Base-by-base conservation (phyloP, 176 grass and related monocot species). In the Carex cristatella region DNA sequence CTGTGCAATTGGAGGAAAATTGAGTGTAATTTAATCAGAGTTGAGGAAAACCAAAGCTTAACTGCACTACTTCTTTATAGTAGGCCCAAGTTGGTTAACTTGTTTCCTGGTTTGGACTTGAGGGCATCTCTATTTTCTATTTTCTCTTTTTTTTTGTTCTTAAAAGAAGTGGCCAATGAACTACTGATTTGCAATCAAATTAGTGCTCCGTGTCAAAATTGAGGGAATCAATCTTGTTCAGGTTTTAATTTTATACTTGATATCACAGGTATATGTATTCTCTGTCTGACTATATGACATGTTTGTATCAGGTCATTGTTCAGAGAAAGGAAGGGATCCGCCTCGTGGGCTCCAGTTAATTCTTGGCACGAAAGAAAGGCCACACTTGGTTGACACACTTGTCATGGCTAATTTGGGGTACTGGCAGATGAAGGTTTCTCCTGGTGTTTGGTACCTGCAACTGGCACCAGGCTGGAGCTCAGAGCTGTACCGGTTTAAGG, bases 371-470 rank as follows among this genome's bases (percentile, higher is more conserved):
- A 94, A 91, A 94, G 88, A 64, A 89, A 93, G 84, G 55, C 86
- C 93, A 19, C 96, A 98, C 80, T 89, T 92, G 83, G 96, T 98
- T 59, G 96, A 98, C 83, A 98, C 96, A 85, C 96, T 95, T 87
- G 93, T 98, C 80, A 98, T 98, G 96, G 91, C 96, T 79, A 98
- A 98, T 85, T 95, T 98, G 88, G 96, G 96, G 60, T 98, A 98
- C 71, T 98, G 96, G 96, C 96, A 98, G 89, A 98, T 98, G 96
- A 98, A 98, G 87, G 96, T 98, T 79, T 95, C 89, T 64, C 96
- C 96, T 40, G 91, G 93, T 40, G 96, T 95, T 66, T 98, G 91
- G 91, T 89, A 95, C 87, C 89, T 98, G 66, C 93, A 98, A 85
- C 86, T 98, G 46, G 96, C 96, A 86, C 90, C 93, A 90, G 96